Base-by-base conservation (phyloP, 371 early-diverging fungal species). In the Amoeboradix gromovi region DNA sequence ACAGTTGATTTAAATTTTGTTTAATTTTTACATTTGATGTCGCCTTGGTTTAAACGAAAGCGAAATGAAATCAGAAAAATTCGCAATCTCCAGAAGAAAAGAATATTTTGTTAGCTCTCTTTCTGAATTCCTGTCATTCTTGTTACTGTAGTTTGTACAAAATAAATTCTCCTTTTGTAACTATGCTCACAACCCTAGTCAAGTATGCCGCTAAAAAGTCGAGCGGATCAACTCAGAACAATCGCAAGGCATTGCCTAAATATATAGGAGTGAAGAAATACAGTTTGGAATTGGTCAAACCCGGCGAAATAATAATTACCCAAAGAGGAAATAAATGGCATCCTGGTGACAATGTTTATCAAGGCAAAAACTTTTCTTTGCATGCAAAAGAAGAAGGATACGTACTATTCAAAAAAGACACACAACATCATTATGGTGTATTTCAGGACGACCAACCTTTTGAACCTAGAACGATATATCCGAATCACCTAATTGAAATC, bases 271-370 rank as follows among this genome's bases (percentile, higher is more conserved):
- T 93, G 71, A 95, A 95, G 79, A 85, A 86, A 73, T 85, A 85
- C 74, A 84, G 86, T 76, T 87, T 88, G 74, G 79, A 77, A 16
- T n/a, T 30, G 27, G 78, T 79, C 66, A 71, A 86, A 67, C 85
- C 92, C 1, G 93, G 94, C 28, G 86, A 89, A 74, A 91, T 94
- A 71, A 84, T 94, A 71, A 83, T 92, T 67, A 84, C 92, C 69
- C 95, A 94, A 75, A 81, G 91, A 68, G 96, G 96, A 1, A 90
- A 90, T 32, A 77, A 84, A 71, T 91, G 91, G 78, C 88, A 88
- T 71, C 84, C 92, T 0, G 93, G 92, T 5, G 85, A 84, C 70
- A 84, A 90, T 27, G 67, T 67, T 17, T 67, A 16, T 67, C 67
- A 17, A 28, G 67, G 67, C 5, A 67, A 27, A 29, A 29, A 5